phyloP scores from a whole-genome alignment of 2,329 filamentous ascomycete species.

The Alternaria gansuensis region DNA sequence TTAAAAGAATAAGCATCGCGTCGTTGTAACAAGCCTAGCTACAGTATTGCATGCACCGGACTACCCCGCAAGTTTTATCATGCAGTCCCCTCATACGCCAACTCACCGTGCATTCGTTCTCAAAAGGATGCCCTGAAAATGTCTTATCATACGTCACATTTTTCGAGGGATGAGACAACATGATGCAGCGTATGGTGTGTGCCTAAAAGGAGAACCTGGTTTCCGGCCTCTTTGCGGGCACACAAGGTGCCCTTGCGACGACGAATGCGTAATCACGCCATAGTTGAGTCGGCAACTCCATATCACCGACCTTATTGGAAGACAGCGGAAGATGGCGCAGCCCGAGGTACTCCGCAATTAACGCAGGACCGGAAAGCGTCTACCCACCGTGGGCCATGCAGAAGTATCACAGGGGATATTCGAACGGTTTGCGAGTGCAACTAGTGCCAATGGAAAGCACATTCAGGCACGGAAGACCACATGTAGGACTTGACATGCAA shows the following conservation, averaged over 20 bases:
- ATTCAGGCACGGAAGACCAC: conserved; percentile 3
- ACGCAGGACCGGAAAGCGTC: conserved; percentile 1
- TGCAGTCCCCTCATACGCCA: conserved; percentile 18
- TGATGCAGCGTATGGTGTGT: conserved; percentile 4
- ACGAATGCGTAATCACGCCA: conserved; percentile 18
- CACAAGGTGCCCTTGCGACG: conserved; percentile 7
- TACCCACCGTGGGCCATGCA: background rate
- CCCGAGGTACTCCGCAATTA: conserved; percentile 12
- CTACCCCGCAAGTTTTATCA: conserved; percentile 15
- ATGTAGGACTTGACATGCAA: conserved; percentile 1
- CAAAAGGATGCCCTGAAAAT: background rate
- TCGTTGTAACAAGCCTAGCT: conserved; percentile 5
- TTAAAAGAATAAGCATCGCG: conserved; percentile 5
- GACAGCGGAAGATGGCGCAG: conserved; percentile 15
- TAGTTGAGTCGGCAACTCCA: background rate
- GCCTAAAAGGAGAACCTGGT: background rate
- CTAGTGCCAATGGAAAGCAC: background rate
- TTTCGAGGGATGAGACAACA: conserved; percentile 3
- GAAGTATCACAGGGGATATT: background rate
- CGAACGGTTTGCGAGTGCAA: background rate
- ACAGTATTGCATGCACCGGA: conserved; percentile 6
- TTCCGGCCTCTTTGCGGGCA: conserved; percentile 4
- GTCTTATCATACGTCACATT: conserved; percentile 4
- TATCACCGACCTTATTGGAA: conserved; percentile 5
- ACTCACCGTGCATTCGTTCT: conserved; percentile 17